A percentile compares a stretch with the other conserved stretches of the same genome.
Evolutionary conservation across 2,329 filamentous ascomycete genomes (phyloP).

Genomic region (Ceratocystis smalleyi): DNA sequence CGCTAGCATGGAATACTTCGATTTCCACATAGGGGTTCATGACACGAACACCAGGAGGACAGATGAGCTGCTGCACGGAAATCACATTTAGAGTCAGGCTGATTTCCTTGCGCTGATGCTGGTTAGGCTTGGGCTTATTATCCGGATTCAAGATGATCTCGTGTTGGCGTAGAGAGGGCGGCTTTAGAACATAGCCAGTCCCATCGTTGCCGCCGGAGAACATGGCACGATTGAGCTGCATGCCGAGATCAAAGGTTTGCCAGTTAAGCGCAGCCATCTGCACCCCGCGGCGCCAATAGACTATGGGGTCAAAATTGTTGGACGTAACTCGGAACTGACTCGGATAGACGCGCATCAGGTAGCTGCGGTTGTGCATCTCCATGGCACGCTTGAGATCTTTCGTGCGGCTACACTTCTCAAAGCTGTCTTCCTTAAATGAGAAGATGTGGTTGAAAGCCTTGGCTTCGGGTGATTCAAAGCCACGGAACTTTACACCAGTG

Average conservation of each 20-base stretch:
- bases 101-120: conserved; percentile 66
- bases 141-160: conserved; percentile 32
- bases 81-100: conserved; percentile 77
- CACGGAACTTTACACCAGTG: conserved; percentile 62
- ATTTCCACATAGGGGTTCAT: conserved; percentile 92
- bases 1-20: conserved; percentile 86
- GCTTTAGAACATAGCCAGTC: conserved; percentile 88
- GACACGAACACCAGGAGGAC: conserved; percentile 54
- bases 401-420: conserved; percentile 63
- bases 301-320: conserved; percentile 85
- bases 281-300: conserved; percentile 86
- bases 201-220: conserved; percentile 77
- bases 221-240: conserved; percentile 97
- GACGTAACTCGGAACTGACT: conserved; percentile 67
- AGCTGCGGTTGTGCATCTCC: conserved; percentile 78
- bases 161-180: conserved; percentile 63
- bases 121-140: conserved; percentile 25
- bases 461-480: conserved; percentile 63
- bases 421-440: conserved; percentile 82
- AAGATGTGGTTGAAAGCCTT: conserved; percentile 88
- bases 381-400: conserved; percentile 62
- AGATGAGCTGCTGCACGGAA: conserved; percentile 86
- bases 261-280: conserved; percentile 98
- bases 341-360: conserved; percentile 89
- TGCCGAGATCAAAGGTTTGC: conserved; percentile 92